phyloP scores from a whole-genome alignment of 2,329 filamentous ascomycete species.

The Fusarium sp. region DNA sequence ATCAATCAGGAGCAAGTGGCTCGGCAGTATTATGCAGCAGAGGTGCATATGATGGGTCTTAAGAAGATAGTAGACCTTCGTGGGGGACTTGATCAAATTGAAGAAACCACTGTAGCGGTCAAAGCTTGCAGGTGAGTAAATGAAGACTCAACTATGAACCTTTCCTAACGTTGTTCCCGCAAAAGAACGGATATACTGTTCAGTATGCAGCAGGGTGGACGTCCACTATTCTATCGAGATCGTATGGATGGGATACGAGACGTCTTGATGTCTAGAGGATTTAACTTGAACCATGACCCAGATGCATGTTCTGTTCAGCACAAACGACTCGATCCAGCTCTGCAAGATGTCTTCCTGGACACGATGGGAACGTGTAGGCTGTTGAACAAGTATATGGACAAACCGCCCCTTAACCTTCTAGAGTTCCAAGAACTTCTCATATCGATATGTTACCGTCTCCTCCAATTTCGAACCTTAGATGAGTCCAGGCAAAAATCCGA shows the following conservation, averaged over 20 bases:
- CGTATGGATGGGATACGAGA: background rate
- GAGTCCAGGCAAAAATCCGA: background rate
- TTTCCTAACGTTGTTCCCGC: background rate
- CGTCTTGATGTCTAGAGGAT: fast-evolving
- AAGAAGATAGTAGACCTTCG: conserved; percentile 14
- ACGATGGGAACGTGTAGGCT: background rate
- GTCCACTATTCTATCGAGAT: background rate
- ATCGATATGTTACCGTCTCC: background rate
- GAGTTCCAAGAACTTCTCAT: conserved; percentile 15
- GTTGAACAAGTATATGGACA: conserved; percentile 1
- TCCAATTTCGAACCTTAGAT: background rate
- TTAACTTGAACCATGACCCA: background rate
- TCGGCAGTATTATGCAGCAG: conserved; percentile 6
- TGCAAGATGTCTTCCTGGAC: background rate
- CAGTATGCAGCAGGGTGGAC: conserved; percentile 1
- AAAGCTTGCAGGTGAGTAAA: conserved; percentile 11
- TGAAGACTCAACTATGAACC: too few species aligned
- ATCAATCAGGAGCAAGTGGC: conserved; percentile 11
- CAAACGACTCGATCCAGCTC: fast-evolving
- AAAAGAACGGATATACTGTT: conserved; percentile 22
- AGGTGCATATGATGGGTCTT: conserved; percentile 3
- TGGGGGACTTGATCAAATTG: background rate
- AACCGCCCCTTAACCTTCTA: background rate
- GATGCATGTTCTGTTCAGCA: fast-evolving
- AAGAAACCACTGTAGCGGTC: background rate